Base-by-base conservation (phyloP, 2,329 filamentous ascomycete species). In the Exophiala mesophila region DNA sequence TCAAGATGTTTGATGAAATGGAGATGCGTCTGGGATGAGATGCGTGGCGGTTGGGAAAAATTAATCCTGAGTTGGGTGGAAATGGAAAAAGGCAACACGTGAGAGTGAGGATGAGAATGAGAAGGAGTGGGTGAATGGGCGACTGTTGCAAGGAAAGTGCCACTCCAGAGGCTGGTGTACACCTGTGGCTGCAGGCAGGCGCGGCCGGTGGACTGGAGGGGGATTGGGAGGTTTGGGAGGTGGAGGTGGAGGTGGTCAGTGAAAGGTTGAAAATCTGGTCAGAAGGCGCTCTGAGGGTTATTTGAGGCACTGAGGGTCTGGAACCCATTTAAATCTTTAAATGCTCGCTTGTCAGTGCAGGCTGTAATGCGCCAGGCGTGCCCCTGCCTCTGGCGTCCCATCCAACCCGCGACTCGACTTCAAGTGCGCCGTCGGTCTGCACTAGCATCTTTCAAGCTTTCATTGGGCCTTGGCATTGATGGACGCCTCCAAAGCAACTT, bases 251-350 rank as follows among this genome's bases (percentile, higher is more conserved):
- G 23, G 23, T 7, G 23, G 29, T 13, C 29, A 32, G 29, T 32
- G 29, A 17, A 46, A 46, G 41, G 40, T 38, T 50, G 37, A 41
- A 46, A 48, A 47, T 47, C 37, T 26, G 23, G 12, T 34, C 15
- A 16, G 32, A 41, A 44, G 48, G 47, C 47, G 44, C 44, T 41
- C 39, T 41, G 45, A 30, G 45, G 35, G 45, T 39, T 51, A 45
- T n/a, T n/a, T n/a, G n/a, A n/a, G n/a, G n/a, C n/a, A n/a, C 48
- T 38, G 47, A 48, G 42, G 36, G 48, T 47, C 47, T 47, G 38
- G 45, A 45, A 43, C 39, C 32, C 34, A 39, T 48, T 51, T 51
- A 51, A 51, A 51, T 51, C 23, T 12, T 26, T 26, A 26, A 26
- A 7, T 12, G 41, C 48, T 51, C 45, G 44, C 48, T 51, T 48